Evolutionary conservation across 2,329 filamentous ascomycete species (phyloP), one percentile per base, ranked within the genome.

Genomic region (Fusarium solani-melongenae): DNA sequence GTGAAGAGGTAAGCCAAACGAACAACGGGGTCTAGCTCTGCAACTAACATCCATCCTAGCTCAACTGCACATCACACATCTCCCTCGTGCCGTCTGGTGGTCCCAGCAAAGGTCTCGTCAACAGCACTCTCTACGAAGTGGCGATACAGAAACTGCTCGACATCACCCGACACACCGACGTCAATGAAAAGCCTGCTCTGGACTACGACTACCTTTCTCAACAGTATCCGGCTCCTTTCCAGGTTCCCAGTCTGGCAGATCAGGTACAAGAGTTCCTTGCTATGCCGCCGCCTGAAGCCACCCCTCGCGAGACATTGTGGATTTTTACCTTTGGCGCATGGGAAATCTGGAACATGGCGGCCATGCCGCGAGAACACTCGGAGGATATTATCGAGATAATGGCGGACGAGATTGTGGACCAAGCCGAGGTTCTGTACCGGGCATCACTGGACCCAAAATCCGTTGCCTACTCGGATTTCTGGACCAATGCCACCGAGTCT

Each of bases 321-420:
- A 79, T 89, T 15, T 86, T 89, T 62, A 85, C 82, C 11, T 84
- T 88, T 62, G 88, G 88, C n/a, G 84, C 84, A 33, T 89, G 87
- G 87, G 88, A 89, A 65, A 78, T 88, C 58, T 89, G 87, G 87
- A 84, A 85, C 12, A 77, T 89, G 20, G 83, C 88, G 1, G 81
- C 86, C 3, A 75, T 88, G 20, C 87, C 88, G 1, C 79, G 82
- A 11, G 75, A 79, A 10, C 72, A 80, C 1, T 84, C 84, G 11
- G 81, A 83, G 34, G 72, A 77, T 1, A 65, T 83, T 2, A 67
- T 88, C 10, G 82, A 82, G 39, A 72, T 77, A 6, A 79, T 85
- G 33, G 76, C 83, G 6, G 72, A 77, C 12, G 79, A 84, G 14
- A 75, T 89, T 0, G 86, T 89, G 64, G 74, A 81, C 1, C 83